These are phyloP conservation scores for Quercus berberidifolia DNA, from an alignment of 306 rosid genomes.

Conservation along the genomic window DNA sequence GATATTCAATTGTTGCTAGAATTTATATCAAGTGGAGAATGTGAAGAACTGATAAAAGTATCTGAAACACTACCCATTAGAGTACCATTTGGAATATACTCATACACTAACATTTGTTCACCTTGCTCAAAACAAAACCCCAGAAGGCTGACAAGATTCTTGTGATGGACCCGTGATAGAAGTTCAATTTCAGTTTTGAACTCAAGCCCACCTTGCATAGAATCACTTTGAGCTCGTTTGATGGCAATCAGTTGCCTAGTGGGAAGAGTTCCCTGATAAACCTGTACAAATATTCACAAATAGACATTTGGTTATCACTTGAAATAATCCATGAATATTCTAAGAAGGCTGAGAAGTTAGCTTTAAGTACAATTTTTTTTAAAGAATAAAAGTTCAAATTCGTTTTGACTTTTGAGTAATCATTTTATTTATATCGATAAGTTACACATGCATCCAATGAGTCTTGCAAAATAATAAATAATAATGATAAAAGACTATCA, in stretches of 20 bases:
- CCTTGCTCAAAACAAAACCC: slow-evolving; percentile 54
- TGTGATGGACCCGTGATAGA: slow-evolving; percentile 58
- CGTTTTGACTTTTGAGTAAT: neutral
- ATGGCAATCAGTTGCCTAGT: slow-evolving; percentile 42
- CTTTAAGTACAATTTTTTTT: neutral
- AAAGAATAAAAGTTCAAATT: neutral
- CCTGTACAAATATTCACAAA: slow-evolving; percentile 21
- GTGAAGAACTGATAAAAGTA: slow-evolving; percentile 5
- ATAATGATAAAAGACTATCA: neutral
- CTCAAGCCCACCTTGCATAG: slow-evolving; percentile 38
- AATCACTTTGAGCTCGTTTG: slow-evolving; percentile 38
- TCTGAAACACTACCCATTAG: slow-evolving; percentile 43
- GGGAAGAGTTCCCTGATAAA: slow-evolving; percentile 40
- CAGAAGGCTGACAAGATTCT: slow-evolving; percentile 43
- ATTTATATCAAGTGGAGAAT: neutral
- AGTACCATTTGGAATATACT: slow-evolving; percentile 41
- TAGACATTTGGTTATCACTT: neutral
- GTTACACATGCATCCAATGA: too few relatives aligned
- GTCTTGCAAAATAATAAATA: neutral
- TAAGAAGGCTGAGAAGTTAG: neutral
- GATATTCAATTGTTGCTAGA: neutral
- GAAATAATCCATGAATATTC: neutral
- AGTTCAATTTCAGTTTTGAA: slow-evolving; percentile 59
- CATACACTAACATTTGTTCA: slow-evolving; percentile 55
- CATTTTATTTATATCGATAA: too few relatives aligned